phyloP scores from a whole-genome alignment of 2,329 filamentous ascomycete genomes.

The Fusarium beomiforme region DNA sequence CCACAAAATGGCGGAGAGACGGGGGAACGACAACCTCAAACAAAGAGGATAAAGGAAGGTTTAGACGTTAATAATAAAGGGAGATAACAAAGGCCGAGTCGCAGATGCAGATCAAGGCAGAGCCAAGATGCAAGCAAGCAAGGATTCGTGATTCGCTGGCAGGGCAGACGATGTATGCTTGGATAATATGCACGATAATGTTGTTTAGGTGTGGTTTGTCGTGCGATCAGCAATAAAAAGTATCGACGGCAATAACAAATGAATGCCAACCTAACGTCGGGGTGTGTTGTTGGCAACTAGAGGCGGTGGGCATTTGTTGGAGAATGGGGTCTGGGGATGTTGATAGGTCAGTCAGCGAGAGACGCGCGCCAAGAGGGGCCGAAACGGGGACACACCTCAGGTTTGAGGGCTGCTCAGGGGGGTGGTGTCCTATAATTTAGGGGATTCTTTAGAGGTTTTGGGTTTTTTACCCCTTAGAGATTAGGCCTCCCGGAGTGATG shows the following conservation, averaged over 20 bases:
- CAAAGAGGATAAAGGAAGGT: conserved; percentile 12
- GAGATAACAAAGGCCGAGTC: conserved; percentile 8
- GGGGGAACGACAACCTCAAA: conserved; percentile 22
- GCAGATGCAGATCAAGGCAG: conserved; percentile 17
- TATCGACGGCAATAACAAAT: conserved; percentile 34
- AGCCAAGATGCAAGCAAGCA: conserved; percentile 29
- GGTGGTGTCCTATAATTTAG: conserved; percentile 25
- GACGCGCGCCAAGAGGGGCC: conserved; percentile 35
- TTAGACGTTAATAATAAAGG: neutral
- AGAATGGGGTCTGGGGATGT: neutral
- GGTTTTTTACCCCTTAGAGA: conserved; percentile 6
- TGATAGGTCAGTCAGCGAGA: conserved; percentile 38
- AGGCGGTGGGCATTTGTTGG: conserved; percentile 38
- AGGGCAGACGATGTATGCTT: conserved; percentile 10
- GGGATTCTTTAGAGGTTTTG: conserved; percentile 19
- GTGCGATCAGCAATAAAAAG: conserved; percentile 37
- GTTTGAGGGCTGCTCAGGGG: conserved; percentile 10
- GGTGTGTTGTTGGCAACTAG: conserved; percentile 30
- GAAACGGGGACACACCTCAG: conserved; percentile 19
- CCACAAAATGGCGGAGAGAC: conserved; percentile 41
- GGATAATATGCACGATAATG: conserved; percentile 20
- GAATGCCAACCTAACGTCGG: conserved; percentile 13
- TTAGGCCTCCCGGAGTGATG: conserved; percentile 2
- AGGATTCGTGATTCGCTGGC: conserved; percentile 30
- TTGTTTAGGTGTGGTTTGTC: conserved; percentile 25